Evolutionary conservation across 192 early-diverging fungal genomes (phyloP).

Genomic region (Phycomyces nitens): DNA sequence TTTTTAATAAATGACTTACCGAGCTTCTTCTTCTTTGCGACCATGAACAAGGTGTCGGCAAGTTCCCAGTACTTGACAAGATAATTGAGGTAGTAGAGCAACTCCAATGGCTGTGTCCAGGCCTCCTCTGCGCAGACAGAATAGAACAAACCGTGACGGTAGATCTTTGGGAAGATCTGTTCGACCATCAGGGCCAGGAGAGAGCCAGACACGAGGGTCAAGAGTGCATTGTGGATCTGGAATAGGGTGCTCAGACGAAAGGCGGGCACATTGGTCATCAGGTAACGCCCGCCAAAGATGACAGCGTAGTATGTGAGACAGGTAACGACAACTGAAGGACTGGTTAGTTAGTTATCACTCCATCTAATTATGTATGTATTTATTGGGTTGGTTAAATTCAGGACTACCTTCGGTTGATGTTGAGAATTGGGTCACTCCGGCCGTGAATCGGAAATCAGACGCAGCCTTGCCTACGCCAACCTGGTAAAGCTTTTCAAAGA

Average conservation of each 20-base stretch:
- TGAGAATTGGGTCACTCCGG: constrained; percentile 45
- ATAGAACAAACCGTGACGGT: constrained; percentile 65
- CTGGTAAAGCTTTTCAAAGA: constrained; percentile 37
- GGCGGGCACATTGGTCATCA: constrained; percentile 65
- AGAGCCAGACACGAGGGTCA: constrained; percentile 64
- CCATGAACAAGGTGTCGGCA: constrained; percentile 84
- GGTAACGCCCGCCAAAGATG: constrained; percentile 73
- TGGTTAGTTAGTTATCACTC: neutral
- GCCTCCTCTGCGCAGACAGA: constrained; percentile 64
- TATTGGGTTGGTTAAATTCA: too few species aligned
- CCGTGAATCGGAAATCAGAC: constrained; percentile 38
- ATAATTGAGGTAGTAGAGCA: constrained; percentile 90
- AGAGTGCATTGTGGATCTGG: constrained; percentile 77
- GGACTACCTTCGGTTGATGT: constrained; percentile 38
- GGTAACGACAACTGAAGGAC: constrained; percentile 44
- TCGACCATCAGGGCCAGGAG: constrained; percentile 74
- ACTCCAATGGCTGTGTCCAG: constrained; percentile 77
- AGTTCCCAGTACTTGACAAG: constrained; percentile 91
- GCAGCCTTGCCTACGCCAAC: constrained; percentile 38
- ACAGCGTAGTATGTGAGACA: constrained; percentile 66
- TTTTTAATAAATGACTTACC: constrained; percentile 37
- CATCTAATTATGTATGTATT: too few species aligned
- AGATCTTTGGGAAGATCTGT: constrained; percentile 69
- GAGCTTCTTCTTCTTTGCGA: constrained; percentile 78
- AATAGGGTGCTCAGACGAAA: constrained; percentile 69